Base-by-base conservation (phyloP, 1,139 yeast genomes). In the Yamadazyma diddensiae region DNA sequence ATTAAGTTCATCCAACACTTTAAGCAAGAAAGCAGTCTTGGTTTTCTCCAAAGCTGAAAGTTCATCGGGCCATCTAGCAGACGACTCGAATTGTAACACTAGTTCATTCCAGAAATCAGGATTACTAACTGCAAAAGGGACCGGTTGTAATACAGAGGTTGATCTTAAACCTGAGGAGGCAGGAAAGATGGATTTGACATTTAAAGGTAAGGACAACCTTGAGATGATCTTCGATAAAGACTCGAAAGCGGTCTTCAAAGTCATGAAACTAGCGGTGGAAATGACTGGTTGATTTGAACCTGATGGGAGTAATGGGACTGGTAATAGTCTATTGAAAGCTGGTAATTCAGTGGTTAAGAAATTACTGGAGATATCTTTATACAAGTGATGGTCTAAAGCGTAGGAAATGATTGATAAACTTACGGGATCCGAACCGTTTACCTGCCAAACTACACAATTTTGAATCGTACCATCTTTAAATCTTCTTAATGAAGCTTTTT, bases 41-140 rank as follows among this genome's bases (percentile, higher is more conserved):
- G 95, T 84, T 49, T 82, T 81, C 53, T 92, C 98, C 37, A 88
- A 64, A 1, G 97, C 90, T 22, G 70, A 64, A 4, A 87, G 55
- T 55, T 92, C 96, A 57, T 86, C 95, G 1, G 99, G 98, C 99
- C 98, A 94, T 55, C 80, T 79, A n/a, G 79, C 71, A 2, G 96
- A 84, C 3, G 85, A 68, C 61, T 94, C 98, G 57, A 94, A 87
- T 57, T 88, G 95, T 29, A 94, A 57, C 9, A 90, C 71, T 16
- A 82, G 79, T 31, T 83, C 88, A 45, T 84, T 86, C 68, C 86
- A 77, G 47, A 83, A 84, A 52, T 86, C 90, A 5, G 90, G 90
- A 47, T 77, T 82, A 2, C 86, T 73, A 3, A 64, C 59, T 11
- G 94, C 92, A 63, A 75, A 86, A 24, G 96, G 95, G 24, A 80